These are phyloP conservation scores for Pistacia integerrima DNA, from an alignment of 345 rosid species.

Conservation along the genomic window DNA sequence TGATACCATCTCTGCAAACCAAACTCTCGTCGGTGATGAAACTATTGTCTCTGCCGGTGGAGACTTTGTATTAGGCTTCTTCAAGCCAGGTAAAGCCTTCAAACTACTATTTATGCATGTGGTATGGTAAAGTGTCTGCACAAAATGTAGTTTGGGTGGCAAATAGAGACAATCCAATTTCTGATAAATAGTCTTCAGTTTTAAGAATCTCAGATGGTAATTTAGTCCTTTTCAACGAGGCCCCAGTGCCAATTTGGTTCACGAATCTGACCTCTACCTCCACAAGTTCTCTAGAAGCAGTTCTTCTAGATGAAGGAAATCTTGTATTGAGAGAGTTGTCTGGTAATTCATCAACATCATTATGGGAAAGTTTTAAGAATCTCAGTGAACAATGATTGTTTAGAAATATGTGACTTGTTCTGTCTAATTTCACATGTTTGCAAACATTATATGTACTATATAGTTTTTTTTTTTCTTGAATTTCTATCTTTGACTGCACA, in stretches of 20 bases:
- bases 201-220: conserved; percentile 63
- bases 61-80: conserved; percentile 61
- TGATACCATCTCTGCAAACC: conserved; percentile 52
- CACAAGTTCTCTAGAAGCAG: conserved; percentile 40
- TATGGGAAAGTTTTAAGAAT: conserved; percentile 66
- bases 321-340: conserved; percentile 49
- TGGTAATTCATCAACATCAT: conserved; percentile 16
- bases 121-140: conserved; percentile 44
- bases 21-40: conserved; percentile 57
- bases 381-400: too few relatives aligned
- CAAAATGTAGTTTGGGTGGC: conserved; percentile 69
- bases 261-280: conserved; percentile 45
- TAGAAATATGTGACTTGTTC: too few relatives aligned
- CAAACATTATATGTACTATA: too few relatives aligned
- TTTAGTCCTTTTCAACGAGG: conserved; percentile 54
- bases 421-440: too few relatives aligned
- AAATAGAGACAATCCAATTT: conserved; percentile 58
- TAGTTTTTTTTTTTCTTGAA: too few relatives aligned
- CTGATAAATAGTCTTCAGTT: conserved; percentile 38
- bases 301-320: conserved; percentile 61
- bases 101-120: conserved; percentile 66
- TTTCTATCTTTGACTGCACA: not conserved
- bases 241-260: conserved; percentile 59
- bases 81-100: conserved; percentile 47
- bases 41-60: conserved; percentile 51